A percentile compares a stretch with the other conserved stretches of the same genome.
Evolutionary conservation across 139 green algal species (phyloP).

Genomic region (Trebouxia sp.): DNA sequence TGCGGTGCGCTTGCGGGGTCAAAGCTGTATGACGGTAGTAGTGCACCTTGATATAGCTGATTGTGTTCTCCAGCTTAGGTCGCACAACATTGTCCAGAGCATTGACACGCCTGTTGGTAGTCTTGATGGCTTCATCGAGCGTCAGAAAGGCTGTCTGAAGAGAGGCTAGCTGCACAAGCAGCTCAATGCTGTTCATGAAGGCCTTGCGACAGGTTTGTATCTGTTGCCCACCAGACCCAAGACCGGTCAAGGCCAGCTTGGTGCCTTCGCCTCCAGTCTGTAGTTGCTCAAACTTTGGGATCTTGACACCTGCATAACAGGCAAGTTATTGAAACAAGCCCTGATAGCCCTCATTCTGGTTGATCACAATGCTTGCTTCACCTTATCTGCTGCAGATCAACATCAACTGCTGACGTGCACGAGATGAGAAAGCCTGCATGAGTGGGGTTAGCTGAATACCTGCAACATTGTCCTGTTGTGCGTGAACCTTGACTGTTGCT

Average conservation of each 20-base stretch:
- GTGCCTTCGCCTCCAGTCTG: constrained; percentile 42
- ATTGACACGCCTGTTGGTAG: constrained; percentile 98
- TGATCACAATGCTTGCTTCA: not conserved
- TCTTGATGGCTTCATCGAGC: constrained; percentile 96
- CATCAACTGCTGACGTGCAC: not conserved
- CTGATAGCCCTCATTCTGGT: not conserved
- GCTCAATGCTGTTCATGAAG: constrained; percentile 80
- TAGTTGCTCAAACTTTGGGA: constrained; percentile 88
- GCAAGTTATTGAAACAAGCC: not conserved
- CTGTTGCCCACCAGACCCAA: constrained; percentile 92
- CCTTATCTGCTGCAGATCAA: not conserved
- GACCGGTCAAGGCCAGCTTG: constrained; percentile 73
- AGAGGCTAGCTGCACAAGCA: constrained; percentile 94
- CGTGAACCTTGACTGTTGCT: constrained; percentile 45
- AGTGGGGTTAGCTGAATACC: constrained; percentile 83
- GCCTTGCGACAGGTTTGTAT: constrained; percentile 81
- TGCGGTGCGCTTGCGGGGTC: too few species aligned
- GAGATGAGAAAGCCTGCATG: not conserved
- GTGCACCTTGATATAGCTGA: constrained; percentile 96
- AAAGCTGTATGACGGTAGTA: not conserved
- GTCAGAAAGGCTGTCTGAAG: constrained; percentile 98
- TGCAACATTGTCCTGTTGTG: constrained; percentile 93
- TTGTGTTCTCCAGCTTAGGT: constrained; percentile 97
- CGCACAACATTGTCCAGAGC: constrained; percentile 99
- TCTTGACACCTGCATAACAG: constrained; percentile 77